These are phyloP conservation scores for thale cress (Arabidopsis thaliana) DNA, from an alignment of 345 rosid species.

Conservation along the genomic window DNA sequence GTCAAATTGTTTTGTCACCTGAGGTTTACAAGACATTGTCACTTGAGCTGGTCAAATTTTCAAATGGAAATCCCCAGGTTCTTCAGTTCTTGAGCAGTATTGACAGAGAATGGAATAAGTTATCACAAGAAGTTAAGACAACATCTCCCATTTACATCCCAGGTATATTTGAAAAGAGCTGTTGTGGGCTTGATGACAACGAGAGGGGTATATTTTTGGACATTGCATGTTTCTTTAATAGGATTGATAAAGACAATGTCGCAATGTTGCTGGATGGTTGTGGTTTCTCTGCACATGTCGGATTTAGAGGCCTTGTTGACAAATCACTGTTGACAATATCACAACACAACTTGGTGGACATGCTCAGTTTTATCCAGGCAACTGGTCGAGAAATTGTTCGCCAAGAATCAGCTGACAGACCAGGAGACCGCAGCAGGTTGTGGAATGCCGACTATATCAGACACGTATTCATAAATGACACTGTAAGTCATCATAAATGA, in stretches of 20 bases:
- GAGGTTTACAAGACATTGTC: not conserved
- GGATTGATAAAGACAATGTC: slow-evolving; percentile 30
- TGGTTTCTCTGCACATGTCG: slow-evolving; percentile 43
- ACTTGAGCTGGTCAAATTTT: slow-evolving; percentile 33
- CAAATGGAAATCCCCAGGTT: slow-evolving; percentile 42
- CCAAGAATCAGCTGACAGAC: slow-evolving; percentile 35
- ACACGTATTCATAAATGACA: slow-evolving; percentile 18
- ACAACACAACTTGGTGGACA: slow-evolving; percentile 23
- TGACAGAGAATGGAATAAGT: not conserved
- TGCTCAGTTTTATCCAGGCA: slow-evolving; percentile 42
- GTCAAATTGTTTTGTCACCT: not conserved
- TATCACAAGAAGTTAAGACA: not conserved
- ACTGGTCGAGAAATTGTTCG: slow-evolving; percentile 43
- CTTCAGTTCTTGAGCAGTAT: slow-evolving; percentile 16
- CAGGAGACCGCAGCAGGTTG: slow-evolving; percentile 41
- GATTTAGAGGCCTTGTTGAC: slow-evolving; percentile 44
- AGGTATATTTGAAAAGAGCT: slow-evolving; percentile 36
- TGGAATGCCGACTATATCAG: slow-evolving; percentile 24
- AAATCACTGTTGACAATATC: slow-evolving; percentile 42
- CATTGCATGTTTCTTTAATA: slow-evolving; percentile 49
- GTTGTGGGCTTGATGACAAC: slow-evolving; percentile 44
- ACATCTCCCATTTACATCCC: slow-evolving; percentile 21
- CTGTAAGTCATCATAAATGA: slow-evolving; percentile 19
- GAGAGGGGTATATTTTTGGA: slow-evolving; percentile 48
- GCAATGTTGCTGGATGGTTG: slow-evolving; percentile 46